Percentiles rank a stretch among this genome's conserved stretches.
Conservation (phyloP, 129 eudicot genomes). For the Flaveria bidentis region DNA sequence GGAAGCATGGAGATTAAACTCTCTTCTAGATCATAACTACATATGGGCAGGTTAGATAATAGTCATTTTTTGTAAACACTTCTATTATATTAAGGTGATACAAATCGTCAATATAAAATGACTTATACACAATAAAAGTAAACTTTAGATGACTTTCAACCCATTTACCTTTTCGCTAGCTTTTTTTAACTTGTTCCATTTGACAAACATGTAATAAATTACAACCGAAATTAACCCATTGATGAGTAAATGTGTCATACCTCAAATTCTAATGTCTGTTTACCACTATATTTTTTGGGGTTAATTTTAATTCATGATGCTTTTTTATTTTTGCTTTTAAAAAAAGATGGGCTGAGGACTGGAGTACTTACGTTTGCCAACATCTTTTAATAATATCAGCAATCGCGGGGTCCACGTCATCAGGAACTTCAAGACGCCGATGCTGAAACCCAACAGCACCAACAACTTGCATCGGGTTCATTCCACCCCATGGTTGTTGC, state of each 20-base stretch:
- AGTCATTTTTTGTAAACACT: too few species aligned
- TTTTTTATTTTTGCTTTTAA: constrained; percentile 28
- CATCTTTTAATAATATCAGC: constrained; percentile 74
- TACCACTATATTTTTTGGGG: not conserved
- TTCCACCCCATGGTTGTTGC: constrained; percentile 98
- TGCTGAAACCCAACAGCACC: constrained; percentile 99
- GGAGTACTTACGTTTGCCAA: constrained; percentile 76
- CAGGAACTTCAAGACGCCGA: constrained; percentile 91
- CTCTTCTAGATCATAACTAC: too few species aligned
- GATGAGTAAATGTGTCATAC: too few species aligned
- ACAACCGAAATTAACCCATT: too few species aligned
- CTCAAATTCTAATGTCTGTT: too few species aligned
- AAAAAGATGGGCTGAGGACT: constrained; percentile 36
- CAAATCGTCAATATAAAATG: not conserved
- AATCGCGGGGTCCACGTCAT: constrained; percentile 65
- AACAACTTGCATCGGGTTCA: constrained; percentile 99
- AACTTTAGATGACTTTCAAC: not conserved
- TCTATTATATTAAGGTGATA: not conserved
- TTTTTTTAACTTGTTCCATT: not conserved
- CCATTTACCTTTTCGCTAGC: not conserved
- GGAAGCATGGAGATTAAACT: not conserved
- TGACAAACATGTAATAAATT: not conserved
- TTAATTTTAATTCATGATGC: too few species aligned
- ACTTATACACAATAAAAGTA: not conserved
- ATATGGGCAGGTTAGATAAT: not conserved